Conservation (phyloP, 306 rosid genomes). For the Fragaria ananassa region DNA sequence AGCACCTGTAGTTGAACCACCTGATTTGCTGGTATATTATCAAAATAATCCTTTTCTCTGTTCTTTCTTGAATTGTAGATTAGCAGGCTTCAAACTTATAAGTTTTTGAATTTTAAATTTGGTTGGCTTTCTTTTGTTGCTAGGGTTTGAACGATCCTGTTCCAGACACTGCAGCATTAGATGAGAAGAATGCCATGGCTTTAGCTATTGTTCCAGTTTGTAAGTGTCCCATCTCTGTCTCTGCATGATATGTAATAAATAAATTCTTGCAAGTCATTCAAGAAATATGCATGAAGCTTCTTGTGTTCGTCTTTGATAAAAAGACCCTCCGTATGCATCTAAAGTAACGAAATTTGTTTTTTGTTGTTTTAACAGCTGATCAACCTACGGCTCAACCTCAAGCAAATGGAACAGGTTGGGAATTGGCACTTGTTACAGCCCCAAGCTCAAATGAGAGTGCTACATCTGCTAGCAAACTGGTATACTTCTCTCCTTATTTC, state of each 20-base stretch:
- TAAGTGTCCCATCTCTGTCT: conserved; percentile 35
- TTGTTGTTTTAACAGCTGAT: conserved; percentile 48
- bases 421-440: conserved; percentile 93
- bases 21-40: conserved; percentile 78
- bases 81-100: not conserved
- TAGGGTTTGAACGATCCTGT: conserved; percentile 83
- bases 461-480: conserved; percentile 76
- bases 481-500: conserved; percentile 30
- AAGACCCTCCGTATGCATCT: not conserved
- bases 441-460: conserved; percentile 93
- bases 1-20: conserved; percentile 65
- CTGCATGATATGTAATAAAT: not conserved
- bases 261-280: not conserved
- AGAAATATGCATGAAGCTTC: not conserved
- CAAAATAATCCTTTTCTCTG: not conserved
- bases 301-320: not conserved
- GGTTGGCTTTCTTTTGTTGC: conserved; percentile 16
- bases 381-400: conserved; percentile 65
- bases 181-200: conserved; percentile 92
- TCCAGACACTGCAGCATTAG: conserved; percentile 76
- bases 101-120: not conserved
- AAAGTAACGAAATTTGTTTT: not conserved
- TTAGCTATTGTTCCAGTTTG: conserved; percentile 86
- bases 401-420: conserved; percentile 90
- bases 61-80: not conserved